Evolutionary conservation across 2,329 filamentous ascomycete species (phyloP).

Genomic region (Penicillium sp.): DNA sequence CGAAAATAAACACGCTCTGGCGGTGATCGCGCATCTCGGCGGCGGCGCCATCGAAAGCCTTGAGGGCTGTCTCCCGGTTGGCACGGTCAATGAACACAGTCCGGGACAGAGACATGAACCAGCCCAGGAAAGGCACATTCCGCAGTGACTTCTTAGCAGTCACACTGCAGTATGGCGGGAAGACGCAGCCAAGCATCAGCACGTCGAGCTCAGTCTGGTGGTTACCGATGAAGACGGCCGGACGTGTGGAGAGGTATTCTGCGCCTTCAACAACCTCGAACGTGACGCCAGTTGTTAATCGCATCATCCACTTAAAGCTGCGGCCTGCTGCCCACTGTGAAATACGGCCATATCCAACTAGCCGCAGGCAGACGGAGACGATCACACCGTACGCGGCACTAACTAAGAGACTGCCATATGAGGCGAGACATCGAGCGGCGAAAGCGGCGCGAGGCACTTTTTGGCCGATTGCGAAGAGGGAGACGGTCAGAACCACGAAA

Average conservation of each 20-base stretch:
- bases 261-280: constrained; percentile 70
- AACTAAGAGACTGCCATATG: constrained; percentile 44
- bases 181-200: constrained; percentile 81
- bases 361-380: constrained; percentile 67
- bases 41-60: constrained; percentile 81
- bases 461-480: constrained; percentile 42
- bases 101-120: constrained; percentile 87
- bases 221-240: constrained; percentile 89
- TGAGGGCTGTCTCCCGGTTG: constrained; percentile 76
- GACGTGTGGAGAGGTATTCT: constrained; percentile 64
- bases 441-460: constrained; percentile 46
- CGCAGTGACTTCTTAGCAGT: constrained; percentile 86
- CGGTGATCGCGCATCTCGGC: constrained; percentile 68
- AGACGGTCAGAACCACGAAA: constrained; percentile 60
- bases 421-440: constrained; percentile 44
- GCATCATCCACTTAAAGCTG: constrained; percentile 77
- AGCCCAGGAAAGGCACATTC: constrained; percentile 79
- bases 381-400: constrained; percentile 71
- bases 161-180: constrained; percentile 87
- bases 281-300: constrained; percentile 68
- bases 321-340: constrained; percentile 83
- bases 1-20: constrained; percentile 59
- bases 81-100: constrained; percentile 93
- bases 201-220: constrained; percentile 97
- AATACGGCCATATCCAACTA: constrained; percentile 69